A percentile compares a stretch with the other conserved stretches of the same genome.
phyloP scores from a whole-genome alignment of 2,329 filamentous ascomycete species.

The Fusarium beomiforme region DNA sequence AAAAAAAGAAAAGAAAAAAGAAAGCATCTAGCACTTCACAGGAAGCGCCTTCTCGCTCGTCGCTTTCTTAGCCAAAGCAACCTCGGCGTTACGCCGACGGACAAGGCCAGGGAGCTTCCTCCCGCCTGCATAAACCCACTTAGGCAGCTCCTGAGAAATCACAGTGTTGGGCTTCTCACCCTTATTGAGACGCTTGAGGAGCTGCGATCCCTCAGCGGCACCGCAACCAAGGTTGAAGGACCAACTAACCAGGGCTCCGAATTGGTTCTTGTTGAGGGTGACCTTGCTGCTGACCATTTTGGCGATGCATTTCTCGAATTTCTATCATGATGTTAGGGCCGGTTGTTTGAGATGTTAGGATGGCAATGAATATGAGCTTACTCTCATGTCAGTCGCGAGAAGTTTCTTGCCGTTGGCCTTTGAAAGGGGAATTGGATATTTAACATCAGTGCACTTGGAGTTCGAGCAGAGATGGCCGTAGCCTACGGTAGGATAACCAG shows the following conservation, averaged over 20 bases:
- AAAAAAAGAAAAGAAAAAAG: no score
- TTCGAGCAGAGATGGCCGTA: neutral
- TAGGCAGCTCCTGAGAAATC: neutral
- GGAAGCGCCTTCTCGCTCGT: neutral
- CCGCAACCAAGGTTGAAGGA: neutral
- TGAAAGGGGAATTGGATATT: neutral
- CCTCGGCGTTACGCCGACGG: neutral
- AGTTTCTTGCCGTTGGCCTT: neutral
- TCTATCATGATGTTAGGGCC: neutral
- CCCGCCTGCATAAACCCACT: neutral
- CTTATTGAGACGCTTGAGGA: neutral
- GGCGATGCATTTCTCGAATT: neutral
- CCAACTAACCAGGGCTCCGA: neutral
- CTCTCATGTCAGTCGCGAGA: neutral
- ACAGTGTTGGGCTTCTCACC: neutral
- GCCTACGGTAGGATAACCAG: neutral
- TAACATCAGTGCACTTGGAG: neutral
- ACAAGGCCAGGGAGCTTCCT: neutral
- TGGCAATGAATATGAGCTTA: neutral
- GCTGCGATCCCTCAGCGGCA: neutral
- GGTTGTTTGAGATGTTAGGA: neutral
- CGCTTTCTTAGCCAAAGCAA: neutral
- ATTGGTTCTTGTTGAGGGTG: neutral
- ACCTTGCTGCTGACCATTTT: neutral
- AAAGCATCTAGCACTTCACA: neutral